phyloP scores from a whole-genome alignment of 2,329 filamentous ascomycete genomes.

The Phyllosticta citrichinensis region DNA sequence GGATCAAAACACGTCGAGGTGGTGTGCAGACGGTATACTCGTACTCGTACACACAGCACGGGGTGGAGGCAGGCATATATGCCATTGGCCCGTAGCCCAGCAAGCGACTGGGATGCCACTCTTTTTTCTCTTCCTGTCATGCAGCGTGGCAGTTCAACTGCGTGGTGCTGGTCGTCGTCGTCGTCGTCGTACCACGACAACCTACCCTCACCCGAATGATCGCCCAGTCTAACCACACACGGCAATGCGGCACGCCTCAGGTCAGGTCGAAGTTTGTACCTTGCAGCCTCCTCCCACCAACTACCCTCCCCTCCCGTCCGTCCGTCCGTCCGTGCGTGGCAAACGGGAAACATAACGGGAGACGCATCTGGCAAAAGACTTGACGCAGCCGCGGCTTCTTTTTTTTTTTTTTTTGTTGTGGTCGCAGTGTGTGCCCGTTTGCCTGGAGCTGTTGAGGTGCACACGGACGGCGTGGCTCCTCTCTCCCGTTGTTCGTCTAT shows the following conservation, averaged over 20 bases:
- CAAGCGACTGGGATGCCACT: no score
- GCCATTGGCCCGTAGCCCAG: no score
- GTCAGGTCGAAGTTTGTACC: background rate
- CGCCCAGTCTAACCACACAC: background rate
- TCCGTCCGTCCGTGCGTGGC: background rate
- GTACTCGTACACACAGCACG: background rate
- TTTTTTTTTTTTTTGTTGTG: no score
- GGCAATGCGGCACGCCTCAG: background rate
- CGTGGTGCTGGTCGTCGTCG: background rate
- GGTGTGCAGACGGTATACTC: no score
- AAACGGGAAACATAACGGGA: background rate
- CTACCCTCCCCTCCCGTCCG: background rate
- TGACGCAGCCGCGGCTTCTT: no score
- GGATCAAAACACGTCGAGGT: background rate
- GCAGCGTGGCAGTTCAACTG: background rate
- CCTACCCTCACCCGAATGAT: background rate
- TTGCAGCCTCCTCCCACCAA: background rate
- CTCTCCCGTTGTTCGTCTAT: background rate
- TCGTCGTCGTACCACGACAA: background rate
- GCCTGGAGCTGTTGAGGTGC: no score
- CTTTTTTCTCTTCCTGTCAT: background rate
- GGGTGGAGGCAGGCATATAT: background rate
- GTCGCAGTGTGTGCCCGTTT: no score
- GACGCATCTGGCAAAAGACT: no score
- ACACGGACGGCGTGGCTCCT: background rate